Conservation (phyloP, 1,139 yeast species). For the Zhuliangozyma blackwelliae region DNA sequence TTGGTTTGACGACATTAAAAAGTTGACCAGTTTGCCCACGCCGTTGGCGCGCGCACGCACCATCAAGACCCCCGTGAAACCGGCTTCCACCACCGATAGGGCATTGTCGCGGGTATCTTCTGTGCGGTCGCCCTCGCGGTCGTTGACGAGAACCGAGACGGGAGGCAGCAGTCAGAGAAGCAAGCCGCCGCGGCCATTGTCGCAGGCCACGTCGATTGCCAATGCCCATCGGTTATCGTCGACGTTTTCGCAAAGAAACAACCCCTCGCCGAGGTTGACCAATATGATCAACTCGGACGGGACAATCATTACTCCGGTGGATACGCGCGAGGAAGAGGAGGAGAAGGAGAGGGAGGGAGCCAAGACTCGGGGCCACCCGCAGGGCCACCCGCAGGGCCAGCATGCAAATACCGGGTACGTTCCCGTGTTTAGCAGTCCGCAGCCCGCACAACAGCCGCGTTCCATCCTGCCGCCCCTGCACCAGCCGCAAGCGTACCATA, state of each 20-base stretch:
- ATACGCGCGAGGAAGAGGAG: constrained; percentile 18
- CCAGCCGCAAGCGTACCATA: constrained; percentile 11
- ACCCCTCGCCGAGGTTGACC: constrained; percentile 28
- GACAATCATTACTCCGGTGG: constrained; percentile 43
- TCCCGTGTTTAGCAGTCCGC: background rate
- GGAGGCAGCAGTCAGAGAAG: background rate
- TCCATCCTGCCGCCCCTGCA: constrained; percentile 2
- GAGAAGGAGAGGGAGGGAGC: background rate
- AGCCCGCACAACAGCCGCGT: constrained; percentile 6
- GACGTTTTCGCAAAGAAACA: constrained; percentile 31
- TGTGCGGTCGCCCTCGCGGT: too few relatives aligned
- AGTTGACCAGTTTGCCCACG: constrained; percentile 54
- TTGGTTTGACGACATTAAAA: constrained; percentile 79
- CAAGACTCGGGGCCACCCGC: constrained; percentile 6
- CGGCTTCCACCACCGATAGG: constrained; percentile 7
- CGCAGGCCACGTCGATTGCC: constrained; percentile 23
- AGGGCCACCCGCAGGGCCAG: constrained; percentile 8
- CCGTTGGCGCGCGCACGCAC: constrained; percentile 47
- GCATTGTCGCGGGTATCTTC: background rate
- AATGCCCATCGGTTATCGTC: constrained; percentile 31
- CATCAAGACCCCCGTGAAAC: constrained; percentile 6
- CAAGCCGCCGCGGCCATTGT: constrained; percentile 14
- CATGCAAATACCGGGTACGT: constrained; percentile 1
- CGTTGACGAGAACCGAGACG: constrained; percentile 2
- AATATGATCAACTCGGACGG: constrained; percentile 49